Base-by-base conservation (phyloP, 192 early-diverging fungal genomes). In the Oehlia diaphana region DNA sequence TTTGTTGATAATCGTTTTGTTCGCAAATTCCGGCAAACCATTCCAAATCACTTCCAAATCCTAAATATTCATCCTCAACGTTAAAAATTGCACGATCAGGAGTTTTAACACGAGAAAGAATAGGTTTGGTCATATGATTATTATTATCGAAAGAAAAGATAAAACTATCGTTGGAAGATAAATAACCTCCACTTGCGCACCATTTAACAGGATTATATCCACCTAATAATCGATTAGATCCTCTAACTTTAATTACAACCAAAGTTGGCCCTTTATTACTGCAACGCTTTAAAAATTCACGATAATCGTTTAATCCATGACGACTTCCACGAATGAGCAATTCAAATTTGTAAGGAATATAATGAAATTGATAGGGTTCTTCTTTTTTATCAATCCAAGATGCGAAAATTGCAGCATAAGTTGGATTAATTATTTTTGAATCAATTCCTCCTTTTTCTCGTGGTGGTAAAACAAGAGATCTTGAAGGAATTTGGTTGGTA, bases 121-220 rank as follows among this genome's bases (percentile, higher is more conserved):
- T 76, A n/a, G 61, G 26, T 37, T 76, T 63, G 19, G 35, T 61
- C 21, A 35, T 63, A 44, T 78, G 42, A 3, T 47, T 33, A 50
- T 64, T 64, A 37, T 66, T 28, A 37, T 63, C 77, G 4, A 78
- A 68, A 14, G 77, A 78, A 26, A 78, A 78, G 5, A 78, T 78
- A 39, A 78, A 78, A 78, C 77, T 78, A 21, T 64, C 62, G 12
- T 35, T 65, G 26, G 67, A 47, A n/a, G 62, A 65, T 9, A 42
- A 21, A 28, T 69, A 69, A 19, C 62, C 61, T 5, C 37, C 44
- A 12, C 65, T 47, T 78, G 64, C 49, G 42, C 49, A 26, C 77
- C 77, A 78, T 65, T 37, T 33, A 28, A 49, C 26, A 50, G 77
- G 77, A 58, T 78, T 78, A 26, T 68, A 78, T 53, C 77, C 77